Evolutionary conservation across 2,329 filamentous ascomycete genomes (phyloP), one percentile per base, ranked within the genome.

Genomic region (Pseudogymnoascus sp.): DNA sequence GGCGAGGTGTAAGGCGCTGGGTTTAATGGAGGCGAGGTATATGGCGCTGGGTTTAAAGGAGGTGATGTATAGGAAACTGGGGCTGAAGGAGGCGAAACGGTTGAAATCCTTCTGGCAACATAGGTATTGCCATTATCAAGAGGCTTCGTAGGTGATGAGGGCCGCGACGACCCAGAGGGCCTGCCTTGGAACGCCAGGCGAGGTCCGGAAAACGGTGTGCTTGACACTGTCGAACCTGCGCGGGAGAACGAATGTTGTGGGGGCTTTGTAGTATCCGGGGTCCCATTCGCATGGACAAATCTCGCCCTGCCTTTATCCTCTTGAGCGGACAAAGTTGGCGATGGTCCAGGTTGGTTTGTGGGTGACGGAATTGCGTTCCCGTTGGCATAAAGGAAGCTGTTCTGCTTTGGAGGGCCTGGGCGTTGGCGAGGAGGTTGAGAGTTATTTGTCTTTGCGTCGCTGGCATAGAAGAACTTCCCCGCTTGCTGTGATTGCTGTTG

Each of bases 391-490:
- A 81, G 77, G 70, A 82, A 82, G 1, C 74, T 39, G 25, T 39
- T 59, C 33, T 59, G 55, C 18, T 72, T 40, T 18, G 35, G 52
- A 15, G 25, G 6, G 18, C 67, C 80, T 82, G 72, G 75, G 75
- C 72, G 65, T 75, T 74, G 39, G 74, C 18, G 61, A 35, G 33
- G 61, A 35, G n/a, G 66, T 58, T 27, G 60, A 63, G 29, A 66
- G 63, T 39, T 75, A 31, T 52, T 52, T 27, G 78, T 74, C 68
- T 83, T 87, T 39, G 82, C 88, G 68, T 96, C 90, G 72, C 87
- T 90, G 29, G 92, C 94, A 72, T 95, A 92, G 73, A 99, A 97
- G 80, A 97, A 97, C 77, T 91, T 93, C 60, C 87, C 31, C 31
- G 55, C 31, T 5, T 29, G 31, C 25, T 59, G 55, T 9, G 31